These are phyloP conservation scores for Ciborinia camelliae DNA, from an alignment of 2,329 filamentous ascomycete species.

Conservation along the genomic window DNA sequence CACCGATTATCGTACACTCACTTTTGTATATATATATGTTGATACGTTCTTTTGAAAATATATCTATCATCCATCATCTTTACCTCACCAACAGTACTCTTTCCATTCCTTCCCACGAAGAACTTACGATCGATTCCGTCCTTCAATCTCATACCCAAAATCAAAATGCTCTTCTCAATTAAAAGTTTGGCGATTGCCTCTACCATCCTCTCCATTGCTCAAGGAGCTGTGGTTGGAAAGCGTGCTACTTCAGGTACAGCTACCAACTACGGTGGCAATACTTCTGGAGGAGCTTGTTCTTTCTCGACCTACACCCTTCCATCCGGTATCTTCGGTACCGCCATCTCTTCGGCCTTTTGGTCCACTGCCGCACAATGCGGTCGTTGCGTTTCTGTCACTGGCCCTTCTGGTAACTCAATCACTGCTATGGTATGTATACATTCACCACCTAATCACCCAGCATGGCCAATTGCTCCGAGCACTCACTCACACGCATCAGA, in stretches of 20 bases:
- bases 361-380: conserved; percentile 55
- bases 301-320: conserved; percentile 62
- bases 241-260: conserved; percentile 41
- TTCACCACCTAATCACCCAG: background rate
- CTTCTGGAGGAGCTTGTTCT: conserved; percentile 59
- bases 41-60: conserved; percentile 11
- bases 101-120: background rate
- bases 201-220: conserved; percentile 29
- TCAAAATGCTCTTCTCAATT: conserved; percentile 32
- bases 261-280: conserved; percentile 54
- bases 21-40: background rate
- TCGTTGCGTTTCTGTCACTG: conserved; percentile 57
- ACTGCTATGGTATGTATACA: conserved; percentile 57
- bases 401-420: conserved; percentile 54
- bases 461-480: background rate
- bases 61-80: background rate
- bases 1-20: background rate
- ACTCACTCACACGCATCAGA: conserved; percentile 36
- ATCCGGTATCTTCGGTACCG: conserved; percentile 56
- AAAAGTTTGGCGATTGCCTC: conserved; percentile 24
- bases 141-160: conserved; percentile 14
- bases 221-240: conserved; percentile 29
- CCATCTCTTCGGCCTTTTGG: conserved; percentile 59
- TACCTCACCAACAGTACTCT: background rate
- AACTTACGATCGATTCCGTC: background rate